These are phyloP conservation scores for Plectranthus barbatus DNA, from an alignment of 257 asterid species.

Conservation along the genomic window DNA sequence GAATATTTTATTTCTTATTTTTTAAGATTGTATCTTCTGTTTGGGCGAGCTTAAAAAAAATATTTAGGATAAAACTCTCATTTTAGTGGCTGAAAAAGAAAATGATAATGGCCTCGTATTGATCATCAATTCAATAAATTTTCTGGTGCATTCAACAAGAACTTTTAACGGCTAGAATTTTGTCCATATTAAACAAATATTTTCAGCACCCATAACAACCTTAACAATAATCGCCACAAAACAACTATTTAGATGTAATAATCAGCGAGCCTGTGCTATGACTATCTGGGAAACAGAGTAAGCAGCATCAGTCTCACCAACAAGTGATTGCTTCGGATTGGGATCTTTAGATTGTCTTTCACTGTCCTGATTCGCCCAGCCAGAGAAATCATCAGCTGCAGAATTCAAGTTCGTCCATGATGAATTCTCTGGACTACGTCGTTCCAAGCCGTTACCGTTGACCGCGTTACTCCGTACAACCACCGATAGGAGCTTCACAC, in stretches of 20 bases:
- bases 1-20: too few relatives aligned
- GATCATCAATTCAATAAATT: background rate
- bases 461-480: slow-evolving; percentile 34
- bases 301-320: slow-evolving; percentile 37
- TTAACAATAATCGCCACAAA: background rate
- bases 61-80: background rate
- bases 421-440: slow-evolving; percentile 31
- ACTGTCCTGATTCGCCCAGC: slow-evolving; percentile 58
- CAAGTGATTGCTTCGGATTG: slow-evolving; percentile 35
- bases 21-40: too few relatives aligned
- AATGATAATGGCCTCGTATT: background rate
- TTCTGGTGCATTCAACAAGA: background rate
- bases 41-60: too few relatives aligned
- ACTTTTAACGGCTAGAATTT: too few relatives aligned
- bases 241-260: background rate
- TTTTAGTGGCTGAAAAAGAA: background rate
- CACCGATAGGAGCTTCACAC: slow-evolving; percentile 26
- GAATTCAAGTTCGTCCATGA: slow-evolving; percentile 46
- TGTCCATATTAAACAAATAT: background rate
- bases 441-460: slow-evolving; percentile 36
- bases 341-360: slow-evolving; percentile 38
- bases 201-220: slow-evolving; percentile 5
- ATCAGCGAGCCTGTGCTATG: background rate
- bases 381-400: slow-evolving; percentile 50
- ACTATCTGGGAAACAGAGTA: background rate